Percentiles rank a stretch among this genome's conserved stretches.
These are phyloP conservation scores for Cyanidioschyzon merolae DNA, from an alignment of 23 red algal genomes.

Conservation along the genomic window DNA sequence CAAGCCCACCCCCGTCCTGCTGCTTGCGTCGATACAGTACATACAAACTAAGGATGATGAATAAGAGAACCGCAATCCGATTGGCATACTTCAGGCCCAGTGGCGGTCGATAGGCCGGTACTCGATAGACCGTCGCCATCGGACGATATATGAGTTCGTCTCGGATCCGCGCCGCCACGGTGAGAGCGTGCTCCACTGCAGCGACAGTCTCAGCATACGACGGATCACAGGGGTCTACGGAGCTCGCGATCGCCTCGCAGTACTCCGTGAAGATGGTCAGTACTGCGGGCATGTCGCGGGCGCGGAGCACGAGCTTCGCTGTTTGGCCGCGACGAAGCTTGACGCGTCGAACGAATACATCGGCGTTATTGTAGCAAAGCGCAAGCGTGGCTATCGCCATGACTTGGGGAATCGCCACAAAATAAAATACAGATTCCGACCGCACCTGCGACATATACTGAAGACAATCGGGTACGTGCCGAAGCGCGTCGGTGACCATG, in stretches of 20 bases:
- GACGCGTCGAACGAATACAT: constrained; percentile 64
- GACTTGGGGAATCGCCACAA: constrained; percentile 95
- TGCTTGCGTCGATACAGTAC: constrained; percentile 64
- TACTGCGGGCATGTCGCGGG: constrained; percentile 43
- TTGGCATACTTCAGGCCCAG: constrained; percentile 68
- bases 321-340: constrained; percentile 85
- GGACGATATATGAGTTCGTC: not conserved
- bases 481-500: constrained; percentile 89
- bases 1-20: constrained; percentile 61
- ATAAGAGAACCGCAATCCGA: constrained; percentile 61
- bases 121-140: not conserved
- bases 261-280: constrained; percentile 53
- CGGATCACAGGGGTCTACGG: constrained; percentile 54
- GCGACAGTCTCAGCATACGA: constrained; percentile 44
- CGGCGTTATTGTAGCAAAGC: constrained; percentile 66
- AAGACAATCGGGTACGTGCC: constrained; percentile 83
- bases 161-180: constrained; percentile 21
- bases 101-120: constrained; percentile 39
- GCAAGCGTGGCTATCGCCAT: constrained; percentile 93
- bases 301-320: constrained; percentile 53
- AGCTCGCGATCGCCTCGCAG: constrained; percentile 30
- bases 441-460: constrained; percentile 72
- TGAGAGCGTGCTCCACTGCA: constrained; percentile 39
- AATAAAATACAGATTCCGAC: constrained; percentile 67
- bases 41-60: constrained; percentile 58